phyloP scores from a whole-genome alignment of 768 basidiomycete genomes.

The Sarcomyxa edulis region DNA sequence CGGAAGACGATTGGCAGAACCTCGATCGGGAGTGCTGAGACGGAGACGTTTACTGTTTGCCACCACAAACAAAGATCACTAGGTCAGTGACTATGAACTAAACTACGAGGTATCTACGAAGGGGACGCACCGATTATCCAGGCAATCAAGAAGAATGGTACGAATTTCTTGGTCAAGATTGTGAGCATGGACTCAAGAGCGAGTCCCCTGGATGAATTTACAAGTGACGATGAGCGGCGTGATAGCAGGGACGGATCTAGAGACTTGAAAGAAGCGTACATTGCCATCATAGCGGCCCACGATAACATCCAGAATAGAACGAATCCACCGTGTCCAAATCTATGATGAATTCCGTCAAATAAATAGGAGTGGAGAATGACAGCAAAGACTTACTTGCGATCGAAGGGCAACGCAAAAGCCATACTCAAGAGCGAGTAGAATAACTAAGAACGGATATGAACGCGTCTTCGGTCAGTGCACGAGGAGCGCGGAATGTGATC shows the following conservation, averaged over 20 bases:
- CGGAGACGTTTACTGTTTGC: constrained; percentile 49
- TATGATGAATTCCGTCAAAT: constrained; percentile 8
- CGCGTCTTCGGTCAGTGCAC: neutral
- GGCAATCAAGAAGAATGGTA: constrained; percentile 56
- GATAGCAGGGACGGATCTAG: neutral
- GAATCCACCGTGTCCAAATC: constrained; percentile 49
- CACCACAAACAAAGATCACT: neutral
- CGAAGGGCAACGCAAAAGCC: constrained; percentile 56
- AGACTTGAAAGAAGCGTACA: constrained; percentile 37
- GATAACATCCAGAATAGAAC: constrained; percentile 66
- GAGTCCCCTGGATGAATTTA: constrained; percentile 55
- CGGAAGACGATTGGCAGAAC: constrained; percentile 51
- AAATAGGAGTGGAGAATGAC: neutral
- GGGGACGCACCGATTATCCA: constrained; percentile 63
- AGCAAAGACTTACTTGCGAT: constrained; percentile 30
- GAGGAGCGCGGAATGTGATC: neutral
- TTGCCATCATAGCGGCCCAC: constrained; percentile 50
- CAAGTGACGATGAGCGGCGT: neutral
- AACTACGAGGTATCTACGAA: neutral
- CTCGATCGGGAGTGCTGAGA: constrained; percentile 52
- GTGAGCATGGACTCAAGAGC: constrained; percentile 57
- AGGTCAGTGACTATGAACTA: neutral
- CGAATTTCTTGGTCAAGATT: constrained; percentile 43
- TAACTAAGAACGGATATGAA: constrained; percentile 24
- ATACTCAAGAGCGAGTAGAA: constrained; percentile 55